Evolutionary conservation across 2,329 filamentous ascomycete species (phyloP), one percentile per base, ranked within the genome.

Genomic region (Colletotrichum simmondsii): DNA sequence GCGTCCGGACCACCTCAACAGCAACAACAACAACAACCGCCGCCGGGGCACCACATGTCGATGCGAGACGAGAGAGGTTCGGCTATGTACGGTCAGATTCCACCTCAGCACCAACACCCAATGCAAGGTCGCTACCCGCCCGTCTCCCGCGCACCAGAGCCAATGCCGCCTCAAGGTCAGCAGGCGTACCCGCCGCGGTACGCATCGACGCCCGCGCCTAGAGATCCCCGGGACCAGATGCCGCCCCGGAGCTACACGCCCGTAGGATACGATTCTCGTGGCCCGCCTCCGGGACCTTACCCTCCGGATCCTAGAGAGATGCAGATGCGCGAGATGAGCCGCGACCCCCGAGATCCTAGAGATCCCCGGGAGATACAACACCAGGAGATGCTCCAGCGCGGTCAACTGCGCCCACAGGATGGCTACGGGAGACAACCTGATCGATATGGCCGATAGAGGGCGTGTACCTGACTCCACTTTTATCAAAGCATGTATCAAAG

Each of bases 171-270:
- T 4, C 85, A 85, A 72, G 77, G 79, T 8, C 80, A 78, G n/a
- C 76, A 77, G 4, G 76, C 81, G 3, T 88, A 87, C 74, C 74
- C 74, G 30, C 75, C 82, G 24, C 83, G 85, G 7, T 88, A 88
- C 74, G 80, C 82, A 10, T 83, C 80, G 16, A 84, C 85, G 4
- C 83, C 86, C 2, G 83, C 79, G 2, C 84, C 85, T 5, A 80
- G 78, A 12, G 81, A 81, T 35, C 80, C 83, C 59, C 82, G 85
- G 56, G 86, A 87, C 71, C 83, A 86, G 11, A 80, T 83, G 22
- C 82, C 83, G 1, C 80, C 80, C 1, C 83, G 86, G 24, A 87
- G 85, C 76, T 87, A 85, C 75, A 87, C 86, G 1, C 85, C 86
- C 3, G 83, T 81, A 12, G 75, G 76, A 2, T 87, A 87, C 66